Percentiles rank a stretch among this genome's conserved stretches.
Evolutionary conservation across 2,329 filamentous ascomycete species (phyloP).

Genomic region (Rasamsonia emersonii): DNA sequence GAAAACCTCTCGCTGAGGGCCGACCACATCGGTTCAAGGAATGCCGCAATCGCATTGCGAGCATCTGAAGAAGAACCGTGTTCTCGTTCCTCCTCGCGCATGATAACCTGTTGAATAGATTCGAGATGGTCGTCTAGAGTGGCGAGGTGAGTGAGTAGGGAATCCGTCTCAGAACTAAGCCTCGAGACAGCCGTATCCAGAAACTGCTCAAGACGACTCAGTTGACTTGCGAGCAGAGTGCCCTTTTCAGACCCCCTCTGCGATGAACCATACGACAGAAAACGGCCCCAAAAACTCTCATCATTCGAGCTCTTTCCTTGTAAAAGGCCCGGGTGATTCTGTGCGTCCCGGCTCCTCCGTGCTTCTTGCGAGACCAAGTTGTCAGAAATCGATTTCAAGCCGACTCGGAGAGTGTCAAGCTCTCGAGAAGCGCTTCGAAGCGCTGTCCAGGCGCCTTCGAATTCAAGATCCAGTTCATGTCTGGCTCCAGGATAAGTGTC

Average conservation of each 20-base stretch:
- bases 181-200: constrained; percentile 4
- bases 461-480: constrained; percentile 30
- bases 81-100: constrained; percentile 6
- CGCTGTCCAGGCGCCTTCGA: constrained; percentile 24
- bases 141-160: constrained; percentile 3
- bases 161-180: constrained; percentile 2
- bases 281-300: not conserved
- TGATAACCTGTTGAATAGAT: constrained; percentile 5
- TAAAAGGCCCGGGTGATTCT: not conserved
- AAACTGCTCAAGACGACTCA: constrained; percentile 4
- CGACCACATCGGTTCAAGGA: too few species aligned
- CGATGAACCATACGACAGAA: not conserved
- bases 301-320: not conserved
- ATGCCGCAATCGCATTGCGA: too few species aligned
- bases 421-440: constrained; percentile 23
- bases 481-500: constrained; percentile 19
- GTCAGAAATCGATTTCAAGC: constrained; percentile 27
- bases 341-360: constrained; percentile 1
- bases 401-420: constrained; percentile 26
- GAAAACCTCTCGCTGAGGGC: too few species aligned
- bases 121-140: constrained; percentile 9
- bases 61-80: not conserved
- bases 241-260: not conserved
- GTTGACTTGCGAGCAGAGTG: constrained; percentile 2
- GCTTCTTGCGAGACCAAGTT: not conserved